phyloP scores from a whole-genome alignment of 2,329 filamentous ascomycete species.

The Cadophora sp. region DNA sequence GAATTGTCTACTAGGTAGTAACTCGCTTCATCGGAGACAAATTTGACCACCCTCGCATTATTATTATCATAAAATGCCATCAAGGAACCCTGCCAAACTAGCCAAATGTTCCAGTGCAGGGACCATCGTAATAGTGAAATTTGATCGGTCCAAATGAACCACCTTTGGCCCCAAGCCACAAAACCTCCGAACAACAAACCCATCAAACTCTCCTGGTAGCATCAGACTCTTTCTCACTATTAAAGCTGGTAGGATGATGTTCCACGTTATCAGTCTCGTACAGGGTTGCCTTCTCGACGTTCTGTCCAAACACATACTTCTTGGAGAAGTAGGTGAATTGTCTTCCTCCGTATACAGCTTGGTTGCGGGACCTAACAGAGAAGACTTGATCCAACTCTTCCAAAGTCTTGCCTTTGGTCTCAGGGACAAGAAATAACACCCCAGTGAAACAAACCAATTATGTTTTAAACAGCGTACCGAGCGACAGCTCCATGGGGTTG shows the following conservation, averaged over 20 bases:
- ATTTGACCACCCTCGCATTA: too few species aligned
- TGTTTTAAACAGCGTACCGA: conserved; percentile 60
- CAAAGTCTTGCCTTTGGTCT: conserved; percentile 40
- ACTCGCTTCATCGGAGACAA: too few species aligned
- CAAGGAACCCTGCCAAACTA: too few species aligned
- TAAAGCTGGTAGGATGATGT: conserved; percentile 28
- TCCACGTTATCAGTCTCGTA: conserved; percentile 30
- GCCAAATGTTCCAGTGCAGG: too few species aligned
- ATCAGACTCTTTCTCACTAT: conserved; percentile 26
- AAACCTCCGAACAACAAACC: not conserved
- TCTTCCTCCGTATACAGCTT: conserved; percentile 35
- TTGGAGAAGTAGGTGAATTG: conserved; percentile 34
- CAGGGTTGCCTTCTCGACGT: conserved; percentile 28
- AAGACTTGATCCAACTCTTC: conserved; percentile 41
- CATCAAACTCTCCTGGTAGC: conserved; percentile 29
- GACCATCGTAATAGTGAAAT: not conserved
- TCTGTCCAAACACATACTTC: conserved; percentile 30
- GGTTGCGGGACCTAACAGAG: conserved; percentile 28
- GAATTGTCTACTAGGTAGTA: too few species aligned
- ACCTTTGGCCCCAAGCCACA: too few species aligned
- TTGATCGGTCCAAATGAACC: not conserved
- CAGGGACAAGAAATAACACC: conserved; percentile 32
- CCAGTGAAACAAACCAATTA: conserved; percentile 55
- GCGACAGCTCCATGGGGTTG: conserved; percentile 53
- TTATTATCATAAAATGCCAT: too few species aligned